Conservation (phyloP, 2,329 filamentous ascomycete genomes). For the Dothistroma pini region DNA sequence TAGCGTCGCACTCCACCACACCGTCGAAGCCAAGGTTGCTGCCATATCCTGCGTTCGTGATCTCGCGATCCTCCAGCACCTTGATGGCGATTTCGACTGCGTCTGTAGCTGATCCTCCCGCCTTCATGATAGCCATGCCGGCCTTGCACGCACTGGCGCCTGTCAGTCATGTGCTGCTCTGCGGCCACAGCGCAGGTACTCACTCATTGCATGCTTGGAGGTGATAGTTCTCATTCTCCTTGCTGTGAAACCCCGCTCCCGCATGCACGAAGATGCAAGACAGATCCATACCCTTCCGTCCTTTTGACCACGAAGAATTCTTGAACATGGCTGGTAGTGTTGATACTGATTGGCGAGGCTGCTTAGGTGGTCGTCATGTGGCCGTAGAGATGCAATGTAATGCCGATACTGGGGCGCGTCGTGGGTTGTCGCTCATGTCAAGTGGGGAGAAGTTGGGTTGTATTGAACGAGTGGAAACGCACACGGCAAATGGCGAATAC, state of each 20-base stretch:
- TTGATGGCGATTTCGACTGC: conserved; percentile 87
- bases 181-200: conserved; percentile 38
- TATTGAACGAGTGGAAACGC: conserved; percentile 3
- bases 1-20: conserved; percentile 89
- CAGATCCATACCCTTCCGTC: conserved; percentile 43
- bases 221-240: conserved; percentile 78
- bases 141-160: conserved; percentile 69
- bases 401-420: neutral
- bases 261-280: conserved; percentile 92
- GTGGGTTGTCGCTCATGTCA: conserved; percentile 4
- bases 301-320: conserved; percentile 3
- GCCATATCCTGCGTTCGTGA: conserved; percentile 94
- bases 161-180: conserved; percentile 19
- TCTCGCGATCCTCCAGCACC: conserved; percentile 85
- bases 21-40: conserved; percentile 93
- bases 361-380: conserved; percentile 7
- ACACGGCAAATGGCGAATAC: neutral
- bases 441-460: neutral
- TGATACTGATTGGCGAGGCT: conserved; percentile 4
- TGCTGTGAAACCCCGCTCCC: conserved; percentile 85
- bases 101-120: conserved; percentile 76
- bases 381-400: neutral
- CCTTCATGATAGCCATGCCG: conserved; percentile 75
- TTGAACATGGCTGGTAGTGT: conserved; percentile 12
- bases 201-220: conserved; percentile 85